These are phyloP conservation scores for Xylariomycetidae sp. DNA, from an alignment of 2,329 filamentous ascomycete genomes.

Conservation along the genomic window DNA sequence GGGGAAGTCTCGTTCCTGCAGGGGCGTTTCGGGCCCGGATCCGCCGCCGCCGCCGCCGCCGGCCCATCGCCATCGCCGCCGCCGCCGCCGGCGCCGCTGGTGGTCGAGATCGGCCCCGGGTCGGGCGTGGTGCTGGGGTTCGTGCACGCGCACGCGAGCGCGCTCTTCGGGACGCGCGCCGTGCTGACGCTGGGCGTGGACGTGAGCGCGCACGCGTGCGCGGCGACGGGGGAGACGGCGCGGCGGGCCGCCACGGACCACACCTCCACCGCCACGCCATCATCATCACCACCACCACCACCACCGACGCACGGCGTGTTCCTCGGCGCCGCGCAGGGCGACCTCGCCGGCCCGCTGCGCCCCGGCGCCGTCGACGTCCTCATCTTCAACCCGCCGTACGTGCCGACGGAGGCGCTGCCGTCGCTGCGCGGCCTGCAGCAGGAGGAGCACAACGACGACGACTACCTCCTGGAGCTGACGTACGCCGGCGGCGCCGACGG, in stretches of 20 bases:
- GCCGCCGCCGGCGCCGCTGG: constrained; percentile 49
- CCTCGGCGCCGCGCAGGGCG: constrained; percentile 61
- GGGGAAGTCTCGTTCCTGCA: constrained; percentile 65
- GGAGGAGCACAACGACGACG: constrained; percentile 59
- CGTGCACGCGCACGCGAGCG: constrained; percentile 64
- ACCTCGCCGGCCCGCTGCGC: constrained; percentile 60
- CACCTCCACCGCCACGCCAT: constrained; percentile 19
- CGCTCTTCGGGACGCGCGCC: constrained; percentile 65
- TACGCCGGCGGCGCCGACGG: constrained; percentile 87
- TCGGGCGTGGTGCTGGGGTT: constrained; percentile 95
- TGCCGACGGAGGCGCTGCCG: constrained; percentile 76
- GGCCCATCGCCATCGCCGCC: constrained; percentile 9
- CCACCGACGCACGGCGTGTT: constrained; percentile 40
- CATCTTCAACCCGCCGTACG: constrained; percentile 96
- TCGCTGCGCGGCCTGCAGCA: constrained; percentile 17
- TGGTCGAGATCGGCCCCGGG: constrained; percentile 84
- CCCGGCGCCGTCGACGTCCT: constrained; percentile 66
- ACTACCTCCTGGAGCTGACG: constrained; percentile 73
- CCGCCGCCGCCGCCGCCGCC: constrained; percentile 6
- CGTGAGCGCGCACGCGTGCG: constrained; percentile 78
- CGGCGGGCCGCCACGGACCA: constrained; percentile 30
- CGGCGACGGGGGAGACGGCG: constrained; percentile 67
- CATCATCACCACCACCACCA: too few species aligned
- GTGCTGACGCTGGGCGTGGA: constrained; percentile 74
- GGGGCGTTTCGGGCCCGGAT: constrained; percentile 44